Evolutionary conservation across 345 rosid species (phyloP), one percentile per base, ranked within the genome.

Genomic region (Bruguiera sexangula): DNA sequence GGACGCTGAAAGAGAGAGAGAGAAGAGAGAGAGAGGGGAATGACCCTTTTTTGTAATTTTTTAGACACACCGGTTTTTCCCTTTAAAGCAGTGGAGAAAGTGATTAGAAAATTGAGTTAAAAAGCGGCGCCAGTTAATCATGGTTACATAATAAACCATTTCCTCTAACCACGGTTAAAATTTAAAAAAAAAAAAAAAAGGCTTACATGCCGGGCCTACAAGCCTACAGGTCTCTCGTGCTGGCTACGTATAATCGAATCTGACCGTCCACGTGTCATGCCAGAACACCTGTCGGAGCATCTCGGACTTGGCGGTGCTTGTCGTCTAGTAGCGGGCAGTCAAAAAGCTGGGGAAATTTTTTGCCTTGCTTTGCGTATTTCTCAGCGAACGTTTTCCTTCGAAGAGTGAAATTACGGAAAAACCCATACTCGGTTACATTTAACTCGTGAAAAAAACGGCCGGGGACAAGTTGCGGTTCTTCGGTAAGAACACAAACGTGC

Each of bases 271-370:
- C 85, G 83, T 83, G 85, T 62, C 82, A 1, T 0, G 1, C 30
- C 50, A 64, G 32, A 26, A 83, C 84, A 75, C 74, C 73, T 78
- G 85, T 82, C 84, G 86, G 85, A 62, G 51, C 78, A 51, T 73
- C 24, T 72, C 73, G 64, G 85, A 74, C 88, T 73, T 62, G 82
- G 84, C 84, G 85, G 87, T 87, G 85, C 81, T 75, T 82, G 91
- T 85, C 89, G 76, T 78, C 69, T 79, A 71, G 69, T 30, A 71
- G 69, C 34, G n/a, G 29, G 29, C 15, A 22, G 4, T 52, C 8
- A 24, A 66, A 66, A 75, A 60, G 63, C 30, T 10, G 26, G 27
- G 8, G 50, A 64, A 69, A 69, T 63, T 51, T 51, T 34, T 48
- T 18, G 21, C 21, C 22, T 1, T 30, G 30, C 26, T 37, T 24